Base-by-base conservation (phyloP, 2,329 filamentous ascomycete genomes). In the Pseudogymnoascus sp. region DNA sequence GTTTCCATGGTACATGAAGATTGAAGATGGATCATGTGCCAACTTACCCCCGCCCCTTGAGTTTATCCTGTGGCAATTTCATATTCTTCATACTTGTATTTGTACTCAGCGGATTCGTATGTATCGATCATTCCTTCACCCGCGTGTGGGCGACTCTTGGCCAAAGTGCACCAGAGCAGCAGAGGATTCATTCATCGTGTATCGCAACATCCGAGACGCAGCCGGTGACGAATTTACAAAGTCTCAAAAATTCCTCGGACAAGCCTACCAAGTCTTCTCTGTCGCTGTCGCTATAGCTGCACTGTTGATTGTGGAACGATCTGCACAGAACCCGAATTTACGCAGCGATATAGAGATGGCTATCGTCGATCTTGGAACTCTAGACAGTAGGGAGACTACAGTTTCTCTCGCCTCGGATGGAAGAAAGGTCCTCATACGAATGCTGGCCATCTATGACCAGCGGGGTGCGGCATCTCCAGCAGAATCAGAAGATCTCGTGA, bases 21-120 rank as follows among this genome's bases (percentile, higher is more conserved):
- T 65, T 14, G 64, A 65, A 40, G n/a, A 61, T 16, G 64, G 67
- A 7, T 38, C 35, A 38, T 38, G 35, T 38, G 35, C 35, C 35
- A 38, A 38, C 35, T 38, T 38, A 38, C 58, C 62, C 7, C 59
- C 63, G 16, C 60, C 62, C 14, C 66, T 68, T 33, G 67, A 71
- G 8, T 63, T 61, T 21, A 69, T 71, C 16, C 14, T 61, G 12
- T 71, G 69, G 68, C 69, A 71, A 62, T 65, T 68, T 49, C 67
- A 69, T 45, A 63, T 69, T 41, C 59, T 71, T 21, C 69, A 70
- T 31, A 69, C 67, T 6, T 67, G 66, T 49, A 69, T 71, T 43
- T 70, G 67, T 61, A 67, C 69, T 60, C 68, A 69, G 49, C 69
- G 69, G 5, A 70, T 71, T 52, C 68, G 69, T 3, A 68, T 70